A percentile compares a stretch with the other conserved stretches of the same genome.
phyloP scores from a whole-genome alignment of 805 yeast species.

The Candida ascalaphidarum region DNA sequence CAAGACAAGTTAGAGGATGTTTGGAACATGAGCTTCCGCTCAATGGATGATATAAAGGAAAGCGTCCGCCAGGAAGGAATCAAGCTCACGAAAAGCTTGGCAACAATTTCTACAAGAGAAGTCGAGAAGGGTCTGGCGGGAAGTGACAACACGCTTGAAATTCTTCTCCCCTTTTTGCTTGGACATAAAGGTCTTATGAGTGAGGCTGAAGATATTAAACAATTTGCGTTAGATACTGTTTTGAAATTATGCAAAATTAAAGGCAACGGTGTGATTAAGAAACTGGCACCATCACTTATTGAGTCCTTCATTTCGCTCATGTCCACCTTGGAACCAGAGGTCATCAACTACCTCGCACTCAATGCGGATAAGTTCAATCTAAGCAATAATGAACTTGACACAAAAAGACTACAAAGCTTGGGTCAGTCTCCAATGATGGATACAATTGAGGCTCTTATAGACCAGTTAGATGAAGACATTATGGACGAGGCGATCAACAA shows the following conservation, averaged over 20 bases:
- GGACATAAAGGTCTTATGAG: slow-evolving; percentile 75
- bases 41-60: slow-evolving; percentile 90
- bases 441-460: slow-evolving; percentile 66
- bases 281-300: slow-evolving; percentile 51
- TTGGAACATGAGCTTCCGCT: slow-evolving; percentile 84
- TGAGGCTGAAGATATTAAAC: slow-evolving; percentile 78
- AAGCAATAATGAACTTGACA: slow-evolving; percentile 64
- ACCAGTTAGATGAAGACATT: slow-evolving; percentile 40
- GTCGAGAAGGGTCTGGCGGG: slow-evolving; percentile 26
- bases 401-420: slow-evolving; percentile 62
- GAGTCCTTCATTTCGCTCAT: slow-evolving; percentile 63
- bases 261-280: too few relatives aligned
- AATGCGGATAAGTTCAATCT: slow-evolving; percentile 86
- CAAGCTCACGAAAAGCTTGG: slow-evolving; percentile 55
- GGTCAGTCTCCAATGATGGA: slow-evolving; percentile 86
- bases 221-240: slow-evolving; percentile 69
- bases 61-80: slow-evolving; percentile 81
- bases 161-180: slow-evolving; percentile 69
- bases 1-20: slow-evolving; percentile 50
- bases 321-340: slow-evolving; percentile 89
- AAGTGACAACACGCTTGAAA: slow-evolving; percentile 33
- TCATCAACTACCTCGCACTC: slow-evolving; percentile 72
- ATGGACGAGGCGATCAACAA: slow-evolving; percentile 41
- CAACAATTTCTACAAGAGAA: slow-evolving; percentile 53
- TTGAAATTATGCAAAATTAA: slow-evolving; percentile 60